These are phyloP conservation scores for Delonix regia DNA, from an alignment of 306 rosid species.

Conservation along the genomic window DNA sequence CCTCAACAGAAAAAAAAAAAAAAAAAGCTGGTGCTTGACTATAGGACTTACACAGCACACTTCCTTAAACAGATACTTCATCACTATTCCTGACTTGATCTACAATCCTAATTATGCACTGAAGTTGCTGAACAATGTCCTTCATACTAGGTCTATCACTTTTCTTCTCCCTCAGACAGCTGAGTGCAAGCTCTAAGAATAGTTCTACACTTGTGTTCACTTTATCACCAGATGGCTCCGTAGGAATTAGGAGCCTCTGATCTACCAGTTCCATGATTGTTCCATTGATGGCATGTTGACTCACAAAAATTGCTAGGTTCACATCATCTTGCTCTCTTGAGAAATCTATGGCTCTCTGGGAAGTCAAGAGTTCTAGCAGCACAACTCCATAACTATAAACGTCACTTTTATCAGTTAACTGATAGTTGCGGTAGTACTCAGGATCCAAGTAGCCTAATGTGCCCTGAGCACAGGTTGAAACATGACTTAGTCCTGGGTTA, in stretches of 20 bases:
- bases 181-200: slow-evolving; percentile 75
- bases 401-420: slow-evolving; percentile 92
- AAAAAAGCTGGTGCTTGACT: not conserved
- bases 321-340: slow-evolving; percentile 73
- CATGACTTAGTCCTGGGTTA: slow-evolving; percentile 84
- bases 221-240: slow-evolving; percentile 38
- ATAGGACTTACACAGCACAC: not conserved
- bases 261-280: slow-evolving; percentile 64
- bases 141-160: slow-evolving; percentile 87
- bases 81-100: slow-evolving; percentile 44
- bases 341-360: slow-evolving; percentile 86
- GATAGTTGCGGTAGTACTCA: slow-evolving; percentile 86
- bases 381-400: slow-evolving; percentile 94
- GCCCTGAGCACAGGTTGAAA: slow-evolving; percentile 98
- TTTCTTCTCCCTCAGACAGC: slow-evolving; percentile 81
- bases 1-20: no score
- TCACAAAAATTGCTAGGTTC: slow-evolving; percentile 72
- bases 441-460: slow-evolving; percentile 95
- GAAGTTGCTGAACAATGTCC: slow-evolving; percentile 69
- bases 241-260: slow-evolving; percentile 47
- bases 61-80: slow-evolving; percentile 26
- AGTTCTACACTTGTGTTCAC: slow-evolving; percentile 56
- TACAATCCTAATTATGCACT: slow-evolving; percentile 52
- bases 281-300: slow-evolving; percentile 54
- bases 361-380: slow-evolving; percentile 82